phyloP scores from a whole-genome alignment of 352 stramenopile species.

The Thalassiosira tumida region DNA sequence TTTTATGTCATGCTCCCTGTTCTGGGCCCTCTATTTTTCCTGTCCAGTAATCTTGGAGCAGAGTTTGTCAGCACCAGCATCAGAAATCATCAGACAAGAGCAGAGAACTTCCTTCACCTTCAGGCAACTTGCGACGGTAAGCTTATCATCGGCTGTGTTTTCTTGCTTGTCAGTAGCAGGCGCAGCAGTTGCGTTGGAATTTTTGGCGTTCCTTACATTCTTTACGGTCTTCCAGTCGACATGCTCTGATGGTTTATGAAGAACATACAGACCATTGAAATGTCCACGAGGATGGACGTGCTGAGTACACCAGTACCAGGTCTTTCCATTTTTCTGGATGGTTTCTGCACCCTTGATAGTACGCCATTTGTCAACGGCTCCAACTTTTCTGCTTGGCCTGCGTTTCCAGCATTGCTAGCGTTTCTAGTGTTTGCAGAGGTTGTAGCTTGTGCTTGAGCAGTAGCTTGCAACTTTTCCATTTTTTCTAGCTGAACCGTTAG shows the following conservation, averaged over 20 bases:
- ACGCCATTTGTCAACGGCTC: not conserved
- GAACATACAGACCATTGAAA: slow-evolving; percentile 17
- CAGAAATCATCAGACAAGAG: not conserved
- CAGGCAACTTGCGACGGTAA: not conserved
- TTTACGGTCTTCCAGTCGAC: not conserved
- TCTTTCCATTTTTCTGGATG: not conserved
- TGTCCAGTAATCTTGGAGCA: not conserved
- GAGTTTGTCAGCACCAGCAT: slow-evolving; percentile 9
- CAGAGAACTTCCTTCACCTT: slow-evolving; percentile 38
- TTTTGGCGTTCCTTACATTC: not conserved
- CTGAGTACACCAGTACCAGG: slow-evolving; percentile 32
- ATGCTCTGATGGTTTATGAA: not conserved
- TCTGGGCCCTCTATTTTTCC: slow-evolving; percentile 53
- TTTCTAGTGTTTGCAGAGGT: not conserved
- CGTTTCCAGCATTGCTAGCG: not conserved
- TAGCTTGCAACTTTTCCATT: not conserved
- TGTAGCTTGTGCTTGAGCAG: not conserved
- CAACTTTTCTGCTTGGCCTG: not conserved
- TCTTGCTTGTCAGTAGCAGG: not conserved
- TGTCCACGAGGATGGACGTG: slow-evolving; percentile 7
- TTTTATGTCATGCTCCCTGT: slow-evolving; percentile 24
- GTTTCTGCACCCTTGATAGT: slow-evolving; percentile 13
- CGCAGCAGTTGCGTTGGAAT: not conserved
- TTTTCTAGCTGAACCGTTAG: not conserved
- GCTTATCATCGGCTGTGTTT: not conserved